Evolutionary conservation across 2,329 filamentous ascomycete genomes (phyloP).

Genomic region (Xylariaceae sp.): DNA sequence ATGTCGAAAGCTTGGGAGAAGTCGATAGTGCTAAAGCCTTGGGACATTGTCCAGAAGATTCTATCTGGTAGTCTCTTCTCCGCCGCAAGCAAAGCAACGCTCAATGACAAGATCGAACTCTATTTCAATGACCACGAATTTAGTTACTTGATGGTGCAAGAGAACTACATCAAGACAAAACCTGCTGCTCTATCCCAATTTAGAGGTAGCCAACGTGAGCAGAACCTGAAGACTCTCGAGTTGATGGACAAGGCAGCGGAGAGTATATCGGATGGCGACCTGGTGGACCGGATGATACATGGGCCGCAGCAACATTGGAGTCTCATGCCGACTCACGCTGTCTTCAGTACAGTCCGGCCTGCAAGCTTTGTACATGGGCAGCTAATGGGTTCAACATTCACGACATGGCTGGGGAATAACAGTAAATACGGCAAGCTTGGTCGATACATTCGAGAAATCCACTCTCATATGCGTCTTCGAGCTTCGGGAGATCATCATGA

Average conservation of each 20-base stretch:
- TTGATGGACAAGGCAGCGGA: slow-evolving; percentile 83
- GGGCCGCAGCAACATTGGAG: slow-evolving; percentile 98
- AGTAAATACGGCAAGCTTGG: slow-evolving; percentile 77
- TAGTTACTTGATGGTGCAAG: slow-evolving; percentile 95
- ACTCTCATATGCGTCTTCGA: slow-evolving; percentile 91
- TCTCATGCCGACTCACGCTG: slow-evolving; percentile 91
- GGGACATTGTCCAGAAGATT: slow-evolving; percentile 96
- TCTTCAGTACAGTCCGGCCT: slow-evolving; percentile 91
- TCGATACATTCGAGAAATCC: slow-evolving; percentile 86
- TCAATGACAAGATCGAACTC: slow-evolving; percentile 97
- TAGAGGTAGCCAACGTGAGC: slow-evolving; percentile 61
- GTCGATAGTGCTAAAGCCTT: slow-evolving; percentile 91
- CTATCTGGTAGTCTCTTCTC: slow-evolving; percentile 84
- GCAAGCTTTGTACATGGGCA: slow-evolving; percentile 83
- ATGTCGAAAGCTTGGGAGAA: slow-evolving; percentile 99
- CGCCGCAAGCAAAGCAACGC: slow-evolving; percentile 72
- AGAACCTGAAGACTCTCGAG: slow-evolving; percentile 78
- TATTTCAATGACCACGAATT: slow-evolving; percentile 99
- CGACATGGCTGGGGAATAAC: slow-evolving; percentile 91
- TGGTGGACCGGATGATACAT: slow-evolving; percentile 97
- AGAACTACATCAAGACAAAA: slow-evolving; percentile 88
- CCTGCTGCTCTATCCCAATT: slow-evolving; percentile 60
- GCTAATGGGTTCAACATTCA: slow-evolving; percentile 72
- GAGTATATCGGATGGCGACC: slow-evolving; percentile 94
- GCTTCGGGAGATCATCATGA: slow-evolving; percentile 90